Percentiles rank a stretch among this genome's conserved stretches.
Evolutionary conservation across 2,329 filamentous ascomycete species (phyloP).

Genomic region (Ceratocystis eucalypticola): DNA sequence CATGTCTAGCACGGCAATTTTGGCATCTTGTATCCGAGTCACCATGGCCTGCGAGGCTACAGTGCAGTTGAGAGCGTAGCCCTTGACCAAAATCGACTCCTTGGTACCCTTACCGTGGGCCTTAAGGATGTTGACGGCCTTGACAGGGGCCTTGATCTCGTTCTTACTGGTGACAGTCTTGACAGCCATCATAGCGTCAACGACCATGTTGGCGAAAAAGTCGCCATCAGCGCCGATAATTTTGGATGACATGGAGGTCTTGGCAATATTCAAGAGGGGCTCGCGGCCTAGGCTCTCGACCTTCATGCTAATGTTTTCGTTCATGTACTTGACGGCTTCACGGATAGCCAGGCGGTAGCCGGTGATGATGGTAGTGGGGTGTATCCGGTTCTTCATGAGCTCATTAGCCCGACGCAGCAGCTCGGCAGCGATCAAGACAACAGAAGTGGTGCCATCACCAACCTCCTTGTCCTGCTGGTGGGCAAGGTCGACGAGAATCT

Average conservation of each 20-base stretch:
- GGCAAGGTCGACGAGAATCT: conserved; percentile 93
- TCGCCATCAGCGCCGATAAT: conserved; percentile 92
- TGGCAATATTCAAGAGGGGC: conserved; percentile 85
- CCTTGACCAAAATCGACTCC: conserved; percentile 85
- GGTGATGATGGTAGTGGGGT: conserved; percentile 97
- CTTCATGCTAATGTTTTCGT: conserved; percentile 93
- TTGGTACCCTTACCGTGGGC: conserved; percentile 85
- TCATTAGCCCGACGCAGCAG: conserved; percentile 89
- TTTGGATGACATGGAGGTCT: conserved; percentile 98
- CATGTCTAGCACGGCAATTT: conserved; percentile 94
- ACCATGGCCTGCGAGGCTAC: conserved; percentile 97
- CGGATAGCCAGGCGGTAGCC: conserved; percentile 90
- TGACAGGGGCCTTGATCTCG: conserved; percentile 94
- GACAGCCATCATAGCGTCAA: conserved; percentile 89
- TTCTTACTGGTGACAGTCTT: conserved; percentile 83
- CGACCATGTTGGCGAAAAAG: conserved; percentile 95
- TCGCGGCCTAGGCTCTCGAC: conserved; percentile 85
- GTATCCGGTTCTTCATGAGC: conserved; percentile 98
- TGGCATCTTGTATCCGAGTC: conserved; percentile 80
- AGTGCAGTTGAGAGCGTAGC: conserved; percentile 96
- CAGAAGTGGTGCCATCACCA: conserved; percentile 93
- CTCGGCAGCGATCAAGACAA: conserved; percentile 93
- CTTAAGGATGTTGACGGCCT: conserved; percentile 97
- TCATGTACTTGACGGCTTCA: conserved; percentile 97
- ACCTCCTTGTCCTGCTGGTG: conserved; percentile 99